Conservation (phyloP, 768 basidiomycete species). For the Pleurotus tuber-regium region DNA sequence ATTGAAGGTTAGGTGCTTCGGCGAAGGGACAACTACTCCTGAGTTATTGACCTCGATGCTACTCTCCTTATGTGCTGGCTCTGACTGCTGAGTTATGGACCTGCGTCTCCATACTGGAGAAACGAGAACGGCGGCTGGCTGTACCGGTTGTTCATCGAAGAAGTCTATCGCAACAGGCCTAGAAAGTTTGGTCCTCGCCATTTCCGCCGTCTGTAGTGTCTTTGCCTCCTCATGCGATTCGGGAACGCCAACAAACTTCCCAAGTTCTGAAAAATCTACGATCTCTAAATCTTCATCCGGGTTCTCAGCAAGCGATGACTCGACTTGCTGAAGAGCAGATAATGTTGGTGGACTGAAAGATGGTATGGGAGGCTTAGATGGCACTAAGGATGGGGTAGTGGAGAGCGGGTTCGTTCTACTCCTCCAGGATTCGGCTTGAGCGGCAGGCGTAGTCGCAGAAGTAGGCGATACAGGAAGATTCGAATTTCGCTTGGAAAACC, state of each 20-base stretch:
- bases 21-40: not conserved
- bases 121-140: not conserved
- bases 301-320: slow-evolving; percentile 38
- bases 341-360: slow-evolving; percentile 15
- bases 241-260: slow-evolving; percentile 56
- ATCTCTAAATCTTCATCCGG: slow-evolving; percentile 68
- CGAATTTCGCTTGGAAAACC: slow-evolving; percentile 24
- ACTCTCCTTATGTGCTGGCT: not conserved
- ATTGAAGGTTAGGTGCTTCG: not conserved
- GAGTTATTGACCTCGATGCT: too few relatives aligned
- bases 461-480: slow-evolving; percentile 15
- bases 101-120: slow-evolving; percentile 44
- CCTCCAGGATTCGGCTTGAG: slow-evolving; percentile 66
- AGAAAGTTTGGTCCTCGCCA: slow-evolving; percentile 23
- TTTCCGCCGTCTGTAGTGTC: slow-evolving; percentile 19
- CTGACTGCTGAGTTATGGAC: not conserved
- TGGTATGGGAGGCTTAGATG: slow-evolving; percentile 21
- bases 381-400: slow-evolving; percentile 28
- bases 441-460: slow-evolving; percentile 25
- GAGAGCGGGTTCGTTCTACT: slow-evolving; percentile 39
- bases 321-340: slow-evolving; percentile 34
- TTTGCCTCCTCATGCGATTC: slow-evolving; percentile 20
- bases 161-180: slow-evolving; percentile 70
- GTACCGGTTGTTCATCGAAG: slow-evolving; percentile 49
- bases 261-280: slow-evolving; percentile 80